phyloP scores from a whole-genome alignment of 805 yeast genomes.

The Saccharomycopsis fibuligera region DNA sequence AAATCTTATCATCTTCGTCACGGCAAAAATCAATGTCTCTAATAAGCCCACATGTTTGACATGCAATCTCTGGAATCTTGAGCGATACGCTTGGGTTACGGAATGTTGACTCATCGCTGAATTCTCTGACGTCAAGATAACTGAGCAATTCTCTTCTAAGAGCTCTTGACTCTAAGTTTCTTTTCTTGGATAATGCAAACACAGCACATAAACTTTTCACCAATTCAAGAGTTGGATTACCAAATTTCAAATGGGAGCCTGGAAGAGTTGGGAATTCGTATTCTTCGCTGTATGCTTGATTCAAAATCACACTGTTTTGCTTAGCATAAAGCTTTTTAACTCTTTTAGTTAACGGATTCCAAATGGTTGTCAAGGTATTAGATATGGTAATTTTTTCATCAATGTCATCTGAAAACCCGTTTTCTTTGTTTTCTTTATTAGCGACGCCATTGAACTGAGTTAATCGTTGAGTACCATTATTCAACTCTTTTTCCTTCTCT shows the following conservation, averaged over 20 bases:
- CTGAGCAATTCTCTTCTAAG: slow-evolving; percentile 68
- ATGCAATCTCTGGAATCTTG: slow-evolving; percentile 58
- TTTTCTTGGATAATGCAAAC: slow-evolving; percentile 54
- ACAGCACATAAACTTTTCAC: slow-evolving; percentile 72
- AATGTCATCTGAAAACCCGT: slow-evolving; percentile 23
- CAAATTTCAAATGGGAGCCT: slow-evolving; percentile 55
- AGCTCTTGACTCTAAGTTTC: slow-evolving; percentile 66
- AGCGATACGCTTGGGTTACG: slow-evolving; percentile 69
- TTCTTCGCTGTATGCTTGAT: slow-evolving; percentile 54
- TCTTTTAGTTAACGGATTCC: slow-evolving; percentile 60
- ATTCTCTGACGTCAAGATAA: slow-evolving; percentile 77
- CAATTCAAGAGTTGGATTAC: slow-evolving; percentile 73
- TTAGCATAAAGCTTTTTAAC: slow-evolving; percentile 56
- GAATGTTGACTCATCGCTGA: slow-evolving; percentile 68
- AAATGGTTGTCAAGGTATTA: slow-evolving; percentile 44
- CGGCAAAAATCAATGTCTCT: slow-evolving; percentile 80
- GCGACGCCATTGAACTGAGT: slow-evolving; percentile 45
- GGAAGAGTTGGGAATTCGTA: slow-evolving; percentile 73
- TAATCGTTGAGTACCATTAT: slow-evolving; percentile 44
- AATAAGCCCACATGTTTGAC: slow-evolving; percentile 71
- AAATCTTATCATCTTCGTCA: slow-evolving; percentile 41
- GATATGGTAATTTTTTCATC: slow-evolving; percentile 24
- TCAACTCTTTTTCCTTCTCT: slow-evolving; percentile 35
- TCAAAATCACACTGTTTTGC: slow-evolving; percentile 68
- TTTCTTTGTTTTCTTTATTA: slow-evolving; percentile 32